Conservation (phyloP, 345 rosid species). For the Citrus cavaleriei region DNA sequence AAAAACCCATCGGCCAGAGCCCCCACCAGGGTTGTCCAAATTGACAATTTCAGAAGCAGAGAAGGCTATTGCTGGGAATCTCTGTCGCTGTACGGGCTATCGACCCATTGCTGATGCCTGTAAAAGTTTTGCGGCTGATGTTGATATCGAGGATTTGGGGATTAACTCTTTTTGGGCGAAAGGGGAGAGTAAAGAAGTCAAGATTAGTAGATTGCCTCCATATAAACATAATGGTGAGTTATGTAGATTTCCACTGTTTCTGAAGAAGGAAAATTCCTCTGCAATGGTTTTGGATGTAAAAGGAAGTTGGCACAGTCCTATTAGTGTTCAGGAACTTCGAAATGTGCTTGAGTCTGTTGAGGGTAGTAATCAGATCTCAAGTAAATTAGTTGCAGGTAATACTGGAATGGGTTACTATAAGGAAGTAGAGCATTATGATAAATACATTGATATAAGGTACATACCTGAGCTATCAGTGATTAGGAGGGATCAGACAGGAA, state of each 20-base stretch:
- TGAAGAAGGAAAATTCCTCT: conserved; percentile 40
- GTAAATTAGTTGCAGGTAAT: conserved; percentile 70
- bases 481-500: conserved; percentile 41
- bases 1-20: conserved; percentile 39
- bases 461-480: conserved; percentile 58
- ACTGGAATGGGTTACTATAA: conserved; percentile 77
- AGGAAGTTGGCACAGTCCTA: conserved; percentile 53
- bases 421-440: conserved; percentile 44
- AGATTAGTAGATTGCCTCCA: conserved; percentile 47
- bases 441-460: conserved; percentile 59
- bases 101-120: conserved; percentile 89
- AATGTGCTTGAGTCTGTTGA: conserved; percentile 27
- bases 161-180: conserved; percentile 73
- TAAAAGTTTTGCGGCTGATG: conserved; percentile 80
- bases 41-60: conserved; percentile 73
- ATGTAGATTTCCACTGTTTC: conserved; percentile 58
- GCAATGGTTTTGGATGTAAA: conserved; percentile 35
- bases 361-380: conserved; percentile 6
- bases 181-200: conserved; percentile 47
- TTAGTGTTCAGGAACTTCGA: conserved; percentile 45
- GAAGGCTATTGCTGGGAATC: conserved; percentile 64
- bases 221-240: conserved; percentile 27
- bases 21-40: conserved; percentile 58
- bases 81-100: conserved; percentile 95
- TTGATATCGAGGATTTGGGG: conserved; percentile 92